Conservation (phyloP, 1,284 basidiomycete species). For the Pascua guehoae region DNA sequence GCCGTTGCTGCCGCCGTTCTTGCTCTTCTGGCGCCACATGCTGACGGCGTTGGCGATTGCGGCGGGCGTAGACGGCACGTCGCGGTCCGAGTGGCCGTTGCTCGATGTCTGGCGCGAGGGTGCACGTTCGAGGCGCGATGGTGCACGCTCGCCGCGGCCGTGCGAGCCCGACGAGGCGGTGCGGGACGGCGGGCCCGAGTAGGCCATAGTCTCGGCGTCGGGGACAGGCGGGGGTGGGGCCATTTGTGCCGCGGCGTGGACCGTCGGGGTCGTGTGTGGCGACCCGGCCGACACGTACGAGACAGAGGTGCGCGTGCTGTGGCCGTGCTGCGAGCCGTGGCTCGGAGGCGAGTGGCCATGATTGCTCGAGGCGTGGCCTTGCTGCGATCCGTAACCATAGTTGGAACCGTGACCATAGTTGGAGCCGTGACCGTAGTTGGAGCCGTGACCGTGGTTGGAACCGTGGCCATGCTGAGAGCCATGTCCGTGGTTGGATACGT, state of each 20-base stretch:
- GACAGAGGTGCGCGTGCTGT: no score
- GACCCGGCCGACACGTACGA: neutral
- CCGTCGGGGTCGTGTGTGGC: neutral
- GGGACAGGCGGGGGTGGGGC: slow-evolving; percentile 1
- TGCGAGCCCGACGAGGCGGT: neutral
- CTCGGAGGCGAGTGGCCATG: no score
- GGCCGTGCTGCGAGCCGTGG: no score
- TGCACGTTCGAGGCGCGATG: neutral
- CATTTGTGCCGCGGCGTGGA: neutral
- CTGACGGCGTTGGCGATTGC: slow-evolving; percentile 12
- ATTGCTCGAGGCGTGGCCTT: no score
- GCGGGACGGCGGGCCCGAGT: neutral
- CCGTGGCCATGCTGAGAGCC: neutral
- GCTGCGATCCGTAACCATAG: no score
- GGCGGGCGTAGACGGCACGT: slow-evolving; percentile 7
- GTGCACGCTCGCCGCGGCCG: neutral
- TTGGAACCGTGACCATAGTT: neutral
- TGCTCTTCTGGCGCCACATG: slow-evolving; percentile 13
- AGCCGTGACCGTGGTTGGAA: neutral
- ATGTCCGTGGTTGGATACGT: neutral
- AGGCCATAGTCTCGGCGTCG: no score
- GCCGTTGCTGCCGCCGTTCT: neutral
- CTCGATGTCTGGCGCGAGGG: slow-evolving; percentile 2
- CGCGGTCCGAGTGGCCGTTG: slow-evolving; percentile 6
- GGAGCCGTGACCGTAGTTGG: neutral